Conservation (phyloP, 2,329 filamentous ascomycete species). For the Trichophyton schoenleinii region DNA sequence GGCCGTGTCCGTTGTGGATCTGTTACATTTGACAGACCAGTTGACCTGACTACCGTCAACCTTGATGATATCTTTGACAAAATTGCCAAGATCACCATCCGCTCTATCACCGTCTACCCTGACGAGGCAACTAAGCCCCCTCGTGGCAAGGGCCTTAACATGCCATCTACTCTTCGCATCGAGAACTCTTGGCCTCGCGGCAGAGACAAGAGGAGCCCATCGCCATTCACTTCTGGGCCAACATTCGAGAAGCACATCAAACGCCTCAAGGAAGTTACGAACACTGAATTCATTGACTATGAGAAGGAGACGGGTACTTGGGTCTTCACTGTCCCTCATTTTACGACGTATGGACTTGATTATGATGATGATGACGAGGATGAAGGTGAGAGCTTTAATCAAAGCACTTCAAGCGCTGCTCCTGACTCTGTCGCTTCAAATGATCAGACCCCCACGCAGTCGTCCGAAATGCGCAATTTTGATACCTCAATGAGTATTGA, state of each 20-base stretch:
- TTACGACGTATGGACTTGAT: slow-evolving; percentile 85
- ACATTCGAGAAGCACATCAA: slow-evolving; percentile 70
- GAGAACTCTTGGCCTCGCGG: slow-evolving; percentile 86
- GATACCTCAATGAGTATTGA: slow-evolving; percentile 31
- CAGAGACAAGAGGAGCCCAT: slow-evolving; percentile 43
- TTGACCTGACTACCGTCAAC: slow-evolving; percentile 69
- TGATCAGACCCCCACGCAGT: slow-evolving; percentile 19
- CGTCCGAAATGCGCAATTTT: slow-evolving; percentile 20
- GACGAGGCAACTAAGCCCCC: slow-evolving; percentile 65
- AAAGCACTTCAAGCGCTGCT: slow-evolving; percentile 40
- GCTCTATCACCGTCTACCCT: slow-evolving; percentile 79
- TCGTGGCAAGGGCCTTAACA: slow-evolving; percentile 78
- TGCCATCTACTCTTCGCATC: slow-evolving; percentile 74
- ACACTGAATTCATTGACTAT: slow-evolving; percentile 75
- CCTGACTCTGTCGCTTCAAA: slow-evolving; percentile 39
- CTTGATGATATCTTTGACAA: slow-evolving; percentile 66
- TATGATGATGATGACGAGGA: slow-evolving; percentile 61
- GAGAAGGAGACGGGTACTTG: slow-evolving; percentile 69
- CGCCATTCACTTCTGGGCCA: slow-evolving; percentile 48
- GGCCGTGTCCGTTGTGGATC: slow-evolving; percentile 71
- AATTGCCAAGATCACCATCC: slow-evolving; percentile 63
- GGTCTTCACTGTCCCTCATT: slow-evolving; percentile 90
- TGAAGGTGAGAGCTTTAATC: slow-evolving; percentile 34
- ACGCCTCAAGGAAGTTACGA: slow-evolving; percentile 62
- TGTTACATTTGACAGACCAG: slow-evolving; percentile 66